phyloP scores from a whole-genome alignment of 371 early-diverging fungal genomes.

The Thermomucor indicae-seudaticae region DNA sequence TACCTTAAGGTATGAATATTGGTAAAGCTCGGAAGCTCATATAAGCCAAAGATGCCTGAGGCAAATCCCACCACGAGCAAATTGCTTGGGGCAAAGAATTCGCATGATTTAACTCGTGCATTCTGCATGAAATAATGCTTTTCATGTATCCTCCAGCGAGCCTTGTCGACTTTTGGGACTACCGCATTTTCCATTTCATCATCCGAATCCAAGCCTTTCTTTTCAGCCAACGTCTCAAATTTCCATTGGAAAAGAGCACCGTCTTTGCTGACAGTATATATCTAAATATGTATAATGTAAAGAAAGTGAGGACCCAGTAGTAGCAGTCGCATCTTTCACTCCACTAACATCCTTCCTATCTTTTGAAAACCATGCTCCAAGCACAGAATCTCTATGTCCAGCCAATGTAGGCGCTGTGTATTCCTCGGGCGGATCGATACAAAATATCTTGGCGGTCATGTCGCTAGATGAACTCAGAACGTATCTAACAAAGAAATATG shows the following conservation, averaged over 20 bases:
- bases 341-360: slow-evolving; percentile 61
- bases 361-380: slow-evolving; percentile 89
- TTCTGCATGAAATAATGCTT: slow-evolving; percentile 72
- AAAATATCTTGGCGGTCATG: slow-evolving; percentile 84
- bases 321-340: not conserved
- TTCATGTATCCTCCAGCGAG: slow-evolving; percentile 60
- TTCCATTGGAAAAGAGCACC: slow-evolving; percentile 88
- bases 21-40: slow-evolving; percentile 90
- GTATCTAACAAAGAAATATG: slow-evolving; percentile 32
- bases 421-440: slow-evolving; percentile 63
- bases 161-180: slow-evolving; percentile 29
- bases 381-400: slow-evolving; percentile 83
- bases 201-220: slow-evolving; percentile 37
- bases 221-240: slow-evolving; percentile 37
- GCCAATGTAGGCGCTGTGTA: slow-evolving; percentile 70
- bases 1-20: slow-evolving; percentile 87
- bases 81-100: slow-evolving; percentile 72
- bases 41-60: slow-evolving; percentile 94
- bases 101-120: slow-evolving; percentile 76
- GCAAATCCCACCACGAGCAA: slow-evolving; percentile 88
- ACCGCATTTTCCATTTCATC: slow-evolving; percentile 55
- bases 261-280: slow-evolving; percentile 88
- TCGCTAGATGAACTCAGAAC: slow-evolving; percentile 87
- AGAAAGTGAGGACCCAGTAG: not conserved
- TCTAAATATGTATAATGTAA: slow-evolving; percentile 28